Conservation (phyloP, 805 yeast genomes). For the Cyberlindnera samutprakarnensis region DNA sequence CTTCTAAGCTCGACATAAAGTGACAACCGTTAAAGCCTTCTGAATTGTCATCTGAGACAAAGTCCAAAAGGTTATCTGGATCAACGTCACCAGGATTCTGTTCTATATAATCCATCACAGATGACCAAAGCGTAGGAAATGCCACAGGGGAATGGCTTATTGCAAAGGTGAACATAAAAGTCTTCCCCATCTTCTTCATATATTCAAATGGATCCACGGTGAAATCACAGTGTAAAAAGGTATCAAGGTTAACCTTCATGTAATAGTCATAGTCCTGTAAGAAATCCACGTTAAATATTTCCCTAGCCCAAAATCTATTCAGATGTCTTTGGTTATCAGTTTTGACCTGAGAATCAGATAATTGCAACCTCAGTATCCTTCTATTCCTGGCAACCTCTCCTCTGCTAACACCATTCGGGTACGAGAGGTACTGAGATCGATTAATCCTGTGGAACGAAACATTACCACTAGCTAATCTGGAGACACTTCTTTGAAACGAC, state of each 20-base stretch:
- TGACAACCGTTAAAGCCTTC: slow-evolving; percentile 76
- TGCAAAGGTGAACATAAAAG: slow-evolving; percentile 61
- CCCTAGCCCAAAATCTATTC: slow-evolving; percentile 40
- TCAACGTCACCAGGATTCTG: slow-evolving; percentile 52
- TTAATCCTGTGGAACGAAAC: slow-evolving; percentile 54
- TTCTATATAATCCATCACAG: slow-evolving; percentile 56
- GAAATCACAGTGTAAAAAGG: slow-evolving; percentile 37
- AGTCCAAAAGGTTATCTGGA: slow-evolving; percentile 57
- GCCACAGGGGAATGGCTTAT: slow-evolving; percentile 61
- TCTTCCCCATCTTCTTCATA: slow-evolving; percentile 44
- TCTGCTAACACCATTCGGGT: slow-evolving; percentile 15
- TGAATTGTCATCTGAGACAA: slow-evolving; percentile 65
- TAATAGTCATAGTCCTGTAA: slow-evolving; percentile 41
- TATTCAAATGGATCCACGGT: slow-evolving; percentile 39
- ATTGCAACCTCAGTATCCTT: slow-evolving; percentile 28
- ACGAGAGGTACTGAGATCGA: slow-evolving; percentile 39
- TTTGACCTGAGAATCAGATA: slow-evolving; percentile 42
- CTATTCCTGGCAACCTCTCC: slow-evolving; percentile 19
- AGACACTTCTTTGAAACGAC: slow-evolving; percentile 37
- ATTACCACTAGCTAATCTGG: slow-evolving; percentile 37
- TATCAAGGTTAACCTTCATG: slow-evolving; percentile 43
- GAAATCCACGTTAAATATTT: slow-evolving; percentile 36
- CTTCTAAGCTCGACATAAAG: slow-evolving; percentile 83
- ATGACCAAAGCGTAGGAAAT: slow-evolving; percentile 70
- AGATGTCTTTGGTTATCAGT: slow-evolving; percentile 51